phyloP scores from a whole-genome alignment of 805 yeast species.

The Wickerhamiella siamensis region DNA sequence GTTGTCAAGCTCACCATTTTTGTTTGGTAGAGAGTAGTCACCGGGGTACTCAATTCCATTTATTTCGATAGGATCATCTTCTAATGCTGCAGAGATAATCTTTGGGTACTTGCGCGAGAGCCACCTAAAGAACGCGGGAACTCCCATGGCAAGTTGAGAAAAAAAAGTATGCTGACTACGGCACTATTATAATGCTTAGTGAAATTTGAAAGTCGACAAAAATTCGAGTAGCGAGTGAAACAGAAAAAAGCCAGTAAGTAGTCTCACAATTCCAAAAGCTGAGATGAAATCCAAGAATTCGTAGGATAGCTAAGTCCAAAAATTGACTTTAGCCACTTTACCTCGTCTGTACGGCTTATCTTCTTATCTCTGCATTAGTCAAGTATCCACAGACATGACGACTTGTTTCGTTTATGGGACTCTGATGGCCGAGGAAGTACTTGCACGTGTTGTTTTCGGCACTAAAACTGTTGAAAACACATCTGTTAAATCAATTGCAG shows the following conservation, averaged over 20 bases:
- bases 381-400: not conserved
- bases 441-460: slow-evolving; percentile 15
- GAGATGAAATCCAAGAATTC: too few relatives aligned
- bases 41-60: slow-evolving; percentile 54
- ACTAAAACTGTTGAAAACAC: not conserved
- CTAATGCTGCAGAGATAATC: slow-evolving; percentile 79
- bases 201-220: too few relatives aligned
- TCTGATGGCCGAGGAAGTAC: slow-evolving; percentile 15
- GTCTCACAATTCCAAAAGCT: too few relatives aligned
- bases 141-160: slow-evolving; percentile 44
- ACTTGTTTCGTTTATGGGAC: slow-evolving; percentile 15
- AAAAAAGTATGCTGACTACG: not conserved
- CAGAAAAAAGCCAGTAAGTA: too few relatives aligned
- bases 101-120: slow-evolving; percentile 84
- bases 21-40: slow-evolving; percentile 57
- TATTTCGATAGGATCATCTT: slow-evolving; percentile 38
- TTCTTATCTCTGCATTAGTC: not conserved
- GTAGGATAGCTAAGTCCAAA: too few relatives aligned
- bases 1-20: slow-evolving; percentile 92
- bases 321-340: too few relatives aligned
- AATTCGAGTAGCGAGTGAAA: too few relatives aligned
- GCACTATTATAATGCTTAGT: not conserved
- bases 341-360: not conserved
- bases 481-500: not conserved
- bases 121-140: slow-evolving; percentile 97